Base-by-base conservation (phyloP, 2,329 filamentous ascomycete species). In the Monosporascus ibericus region DNA sequence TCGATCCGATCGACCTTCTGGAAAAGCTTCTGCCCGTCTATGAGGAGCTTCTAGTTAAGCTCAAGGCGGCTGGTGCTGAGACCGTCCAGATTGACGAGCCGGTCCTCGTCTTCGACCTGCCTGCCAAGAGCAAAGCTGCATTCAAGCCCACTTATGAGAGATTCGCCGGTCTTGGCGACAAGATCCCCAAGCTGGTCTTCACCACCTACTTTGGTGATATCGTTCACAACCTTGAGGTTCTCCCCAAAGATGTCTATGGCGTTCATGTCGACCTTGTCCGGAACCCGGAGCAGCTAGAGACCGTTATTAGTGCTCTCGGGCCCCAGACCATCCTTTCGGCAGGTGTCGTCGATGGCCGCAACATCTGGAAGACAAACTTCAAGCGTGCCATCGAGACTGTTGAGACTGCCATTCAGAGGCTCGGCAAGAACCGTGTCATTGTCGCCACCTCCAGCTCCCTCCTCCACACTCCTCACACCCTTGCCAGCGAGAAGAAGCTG, bases 301-400 rank as follows among this genome's bases (percentile, higher is more conserved):
- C 87, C 61, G 90, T 99, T 67, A 74, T 90, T 64, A 80, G 78
- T 68, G 86, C 91, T 67, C 85, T 99, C 60, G 91, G 90, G 72
- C 76, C 90, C 71, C 90, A 91, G 73, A 95, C 96, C 71, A 75
- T 91, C 64, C 86, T 99, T 62, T 99, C 94, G 62, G 88, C 86
- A 60, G 94, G 94, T 90, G 88, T 99, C 65, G 94, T 99, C 63
- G 92, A 99, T 67, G 94, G 94, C 68, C 91, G 94, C 69, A 99
- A 99, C 84, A 97, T 99, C 82, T 99, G 94, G 94, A 99, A 99
- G 89, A 96, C 91, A 77, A 95, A 97, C 86, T 88, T 96, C 79
- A 88, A 95, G 84, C 85, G 84, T 67, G 91, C 94, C 68, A 95
- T 99, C 61, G 92, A 94, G 80, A 84, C 79, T 60, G 87, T 94